Evolutionary conservation across 2,329 filamentous ascomycete species (phyloP), one percentile per base, ranked within the genome.

Genomic region (Metarhizium sp.): DNA sequence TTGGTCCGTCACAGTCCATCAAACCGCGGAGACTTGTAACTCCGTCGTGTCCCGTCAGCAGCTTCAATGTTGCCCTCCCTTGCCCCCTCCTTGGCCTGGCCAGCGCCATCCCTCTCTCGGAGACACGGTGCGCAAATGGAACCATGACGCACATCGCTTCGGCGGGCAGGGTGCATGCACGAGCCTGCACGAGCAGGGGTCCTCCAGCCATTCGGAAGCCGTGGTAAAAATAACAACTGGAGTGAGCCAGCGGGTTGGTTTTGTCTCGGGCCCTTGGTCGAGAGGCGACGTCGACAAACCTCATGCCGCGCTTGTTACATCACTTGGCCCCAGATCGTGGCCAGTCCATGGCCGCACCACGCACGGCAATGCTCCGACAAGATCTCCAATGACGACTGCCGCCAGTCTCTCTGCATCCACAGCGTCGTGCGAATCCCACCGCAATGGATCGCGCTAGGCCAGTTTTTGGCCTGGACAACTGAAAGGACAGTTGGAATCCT

Each of bases 211-310:
- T 14, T 51, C 56, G 54, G 53, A 51, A 42, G 50, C 13, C 16
- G 36, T 34, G 53, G 38, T 67, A 67, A 67, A 67, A 67, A 67
- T 67, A 67, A 66, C 65, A 62, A 36, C 55, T n/a, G 51, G 52
- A 45, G 43, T 34, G 49, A 55, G 56, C 50, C 53, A 40, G 47
- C 38, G n/a, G 47, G 29, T 43, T 55, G 50, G 56, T 53, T 46
- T 38, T 50, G 29, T 50, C n/a, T 29, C 29, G 29, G 45, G 43
- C 29, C 32, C 18, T 43, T 18, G 50, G 11, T 18, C 32, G 25
- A 34, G 32, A 8, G 32, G 10, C 6, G 32, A 34, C 25, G 25
- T 25, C 25, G 25, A 25, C 25, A 25, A 25, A 25, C 25, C 25
- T 25, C 25, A 25, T 4, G 25, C n/a, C 3, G 14, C 42, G 42